phyloP scores from a whole-genome alignment of 2,329 filamentous ascomycete species.

The Microcyclospora pomicola region DNA sequence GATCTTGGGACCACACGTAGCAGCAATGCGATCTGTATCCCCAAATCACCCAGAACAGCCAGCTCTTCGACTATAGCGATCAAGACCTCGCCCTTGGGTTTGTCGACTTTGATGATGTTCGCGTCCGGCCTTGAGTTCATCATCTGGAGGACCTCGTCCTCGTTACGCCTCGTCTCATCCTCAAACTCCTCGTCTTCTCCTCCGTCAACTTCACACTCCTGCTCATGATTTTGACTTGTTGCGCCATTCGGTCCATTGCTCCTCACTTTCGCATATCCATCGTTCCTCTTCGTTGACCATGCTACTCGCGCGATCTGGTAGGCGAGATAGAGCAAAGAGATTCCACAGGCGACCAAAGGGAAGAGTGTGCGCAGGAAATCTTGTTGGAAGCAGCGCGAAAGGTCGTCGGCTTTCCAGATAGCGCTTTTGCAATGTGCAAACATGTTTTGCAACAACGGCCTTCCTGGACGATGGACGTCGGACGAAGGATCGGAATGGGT shows the following conservation, averaged over 20 bases:
- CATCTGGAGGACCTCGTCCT: slow-evolving; percentile 40
- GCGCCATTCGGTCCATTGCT: slow-evolving; percentile 11
- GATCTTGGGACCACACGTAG: slow-evolving; percentile 42
- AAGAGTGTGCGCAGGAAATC: slow-evolving; percentile 70
- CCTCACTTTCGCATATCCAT: slow-evolving; percentile 45
- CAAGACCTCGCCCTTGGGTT: slow-evolving; percentile 57
- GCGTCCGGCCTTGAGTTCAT: slow-evolving; percentile 37
- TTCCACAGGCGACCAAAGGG: slow-evolving; percentile 54
- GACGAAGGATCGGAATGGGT: too few species aligned
- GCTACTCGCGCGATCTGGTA: slow-evolving; percentile 42
- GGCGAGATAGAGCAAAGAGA: slow-evolving; percentile 56
- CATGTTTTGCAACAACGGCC: slow-evolving; percentile 15
- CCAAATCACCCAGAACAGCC: slow-evolving; percentile 58
- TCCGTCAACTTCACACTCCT: slow-evolving; percentile 13
- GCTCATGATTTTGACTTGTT: slow-evolving; percentile 19
- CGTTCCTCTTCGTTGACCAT: slow-evolving; percentile 13
- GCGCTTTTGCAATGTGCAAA: slow-evolving; percentile 43
- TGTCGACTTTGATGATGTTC: slow-evolving; percentile 55
- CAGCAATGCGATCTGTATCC: slow-evolving; percentile 51
- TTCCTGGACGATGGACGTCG: too few species aligned
- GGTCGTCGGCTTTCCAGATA: slow-evolving; percentile 48
- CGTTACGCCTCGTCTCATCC: slow-evolving; percentile 47
- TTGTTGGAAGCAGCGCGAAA: slow-evolving; percentile 47
- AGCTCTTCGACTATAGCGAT: slow-evolving; percentile 62
- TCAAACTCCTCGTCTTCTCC: slow-evolving; percentile 34